Conservation (phyloP, 768 basidiomycete species). For the Sarcomyxa edulis region DNA sequence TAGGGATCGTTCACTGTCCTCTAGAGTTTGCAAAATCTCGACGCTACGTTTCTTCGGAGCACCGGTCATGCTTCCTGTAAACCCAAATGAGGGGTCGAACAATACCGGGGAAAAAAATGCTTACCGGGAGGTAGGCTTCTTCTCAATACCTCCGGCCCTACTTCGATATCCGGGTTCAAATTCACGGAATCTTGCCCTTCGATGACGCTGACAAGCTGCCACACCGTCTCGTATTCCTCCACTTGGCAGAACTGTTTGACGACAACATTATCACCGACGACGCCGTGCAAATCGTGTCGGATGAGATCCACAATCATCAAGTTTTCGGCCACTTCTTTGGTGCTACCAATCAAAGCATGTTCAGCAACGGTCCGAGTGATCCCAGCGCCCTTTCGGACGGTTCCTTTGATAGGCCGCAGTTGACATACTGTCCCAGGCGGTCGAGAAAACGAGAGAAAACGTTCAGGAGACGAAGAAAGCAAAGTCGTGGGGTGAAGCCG, state of each 20-base stretch:
- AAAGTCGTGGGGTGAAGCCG: constrained; percentile 74
- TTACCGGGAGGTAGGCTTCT: constrained; percentile 83
- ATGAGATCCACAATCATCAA: constrained; percentile 98
- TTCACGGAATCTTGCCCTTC: constrained; percentile 53
- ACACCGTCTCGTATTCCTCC: constrained; percentile 92
- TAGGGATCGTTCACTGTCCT: constrained; percentile 64
- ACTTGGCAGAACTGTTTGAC: constrained; percentile 84
- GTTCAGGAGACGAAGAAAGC: constrained; percentile 86
- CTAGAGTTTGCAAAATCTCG: constrained; percentile 79
- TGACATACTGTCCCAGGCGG: constrained; percentile 64
- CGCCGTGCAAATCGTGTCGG: constrained; percentile 83
- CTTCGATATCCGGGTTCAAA: constrained; percentile 25
- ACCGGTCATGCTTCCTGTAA: constrained; percentile 93
- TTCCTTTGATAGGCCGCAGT: constrained; percentile 94
- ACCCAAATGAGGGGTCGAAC: not conserved
- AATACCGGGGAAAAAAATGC: constrained; percentile 7
- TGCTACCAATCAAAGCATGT: constrained; percentile 53
- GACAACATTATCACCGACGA: constrained; percentile 75
- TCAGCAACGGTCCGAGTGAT: constrained; percentile 65
- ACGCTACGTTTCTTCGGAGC: constrained; percentile 94
- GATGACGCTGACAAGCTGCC: constrained; percentile 93
- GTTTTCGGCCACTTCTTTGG: constrained; percentile 94
- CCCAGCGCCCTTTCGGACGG: constrained; percentile 65
- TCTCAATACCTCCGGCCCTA: constrained; percentile 77
- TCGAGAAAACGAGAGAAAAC: constrained; percentile 80